These are phyloP conservation scores for Pleurotus djamor DNA, from an alignment of 768 basidiomycete species.

Conservation along the genomic window DNA sequence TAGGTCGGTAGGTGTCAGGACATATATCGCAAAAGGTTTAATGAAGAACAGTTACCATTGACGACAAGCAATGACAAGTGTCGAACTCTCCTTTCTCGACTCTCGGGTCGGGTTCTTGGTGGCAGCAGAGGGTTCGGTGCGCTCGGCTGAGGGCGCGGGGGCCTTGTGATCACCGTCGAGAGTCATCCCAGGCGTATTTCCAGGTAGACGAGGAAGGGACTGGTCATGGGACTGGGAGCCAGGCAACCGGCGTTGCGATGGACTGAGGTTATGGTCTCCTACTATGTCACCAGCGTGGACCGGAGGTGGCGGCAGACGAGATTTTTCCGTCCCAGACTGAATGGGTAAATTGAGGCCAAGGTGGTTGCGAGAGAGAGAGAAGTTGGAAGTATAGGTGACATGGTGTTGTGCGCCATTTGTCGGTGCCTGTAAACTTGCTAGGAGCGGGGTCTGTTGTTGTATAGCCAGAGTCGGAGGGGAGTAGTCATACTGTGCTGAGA, in stretches of 20 bases:
- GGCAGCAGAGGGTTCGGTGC: conserved; percentile 29
- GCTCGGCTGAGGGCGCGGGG: conserved; percentile 28
- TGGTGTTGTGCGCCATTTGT: conserved; percentile 32
- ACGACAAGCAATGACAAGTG: conserved; percentile 79
- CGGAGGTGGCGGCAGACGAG: conserved; percentile 37
- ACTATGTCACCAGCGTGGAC: conserved; percentile 26
- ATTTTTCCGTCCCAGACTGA: conserved; percentile 31
- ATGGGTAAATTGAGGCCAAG: conserved; percentile 40
- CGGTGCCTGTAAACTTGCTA: conserved; percentile 43
- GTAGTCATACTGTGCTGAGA: conserved; percentile 53
- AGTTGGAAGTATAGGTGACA: conserved; percentile 40
- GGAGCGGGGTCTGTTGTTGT: conserved; percentile 45
- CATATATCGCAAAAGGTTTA: conserved; percentile 31
- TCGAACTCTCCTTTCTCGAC: conserved; percentile 57
- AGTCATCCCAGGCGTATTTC: conserved; percentile 22
- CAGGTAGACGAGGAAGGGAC: conserved; percentile 32
- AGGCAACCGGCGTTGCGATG: conserved; percentile 44
- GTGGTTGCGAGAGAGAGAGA: conserved; percentile 44
- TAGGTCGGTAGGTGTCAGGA: conserved; percentile 25
- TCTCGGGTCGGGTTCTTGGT: conserved; percentile 28
- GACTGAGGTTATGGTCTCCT: conserved; percentile 35
- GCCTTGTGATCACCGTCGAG: conserved; percentile 27
- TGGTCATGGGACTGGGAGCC: conserved; percentile 44
- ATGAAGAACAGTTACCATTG: conserved; percentile 61
- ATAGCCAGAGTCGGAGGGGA: conserved; percentile 32